Evolutionary conservation across 2,329 filamentous ascomycete species (phyloP), one percentile per base, ranked within the genome.

Genomic region (Microdochium bolleyi): DNA sequence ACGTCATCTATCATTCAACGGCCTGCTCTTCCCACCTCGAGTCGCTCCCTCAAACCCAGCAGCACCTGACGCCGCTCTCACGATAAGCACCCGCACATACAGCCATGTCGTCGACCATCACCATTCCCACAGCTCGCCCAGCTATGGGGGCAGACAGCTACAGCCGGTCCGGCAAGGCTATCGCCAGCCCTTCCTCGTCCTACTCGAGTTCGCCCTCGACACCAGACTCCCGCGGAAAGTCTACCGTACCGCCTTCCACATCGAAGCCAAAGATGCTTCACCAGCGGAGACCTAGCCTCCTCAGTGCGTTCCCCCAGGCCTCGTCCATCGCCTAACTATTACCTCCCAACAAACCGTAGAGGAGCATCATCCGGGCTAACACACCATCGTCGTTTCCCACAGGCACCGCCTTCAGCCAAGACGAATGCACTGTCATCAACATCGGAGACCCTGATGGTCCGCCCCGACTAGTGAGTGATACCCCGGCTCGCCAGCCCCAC

Each of bases 341-440:
- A 41, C 37, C 22, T 24, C 51, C 44, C 50, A 53, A 66, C 58
- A 32, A 34, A 48, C 44, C 34, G 16, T 49, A 46, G 27, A 52
- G 54, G 48, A 53, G 63, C 51, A 58, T 57, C 48, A 48, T 53
- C 55, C 50, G 53, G 52, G 54, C 52, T 55, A 51, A 51, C 48
- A 48, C 24, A 49, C 46, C 22, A 48, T 69, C 72, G 59, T 70
- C 63, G 56, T 24, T 41, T 50, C 57, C n/a, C 50, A 24, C 58
- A 90, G 87, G 87, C 67, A 79, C 82, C 44, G 85, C 87, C 19
- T 76, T 92, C 56, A 83, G 83, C 48, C 84, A 88, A 66, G 80
- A 87, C 60, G 86, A 91, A 69, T 86, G 86, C 63, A 90, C 85
- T n/a, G 86, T 90, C 49, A 83, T 92, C 67, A 88, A 91, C 66